phyloP scores from a whole-genome alignment of 345 rosid genomes.

The Adansonia digitata region DNA sequence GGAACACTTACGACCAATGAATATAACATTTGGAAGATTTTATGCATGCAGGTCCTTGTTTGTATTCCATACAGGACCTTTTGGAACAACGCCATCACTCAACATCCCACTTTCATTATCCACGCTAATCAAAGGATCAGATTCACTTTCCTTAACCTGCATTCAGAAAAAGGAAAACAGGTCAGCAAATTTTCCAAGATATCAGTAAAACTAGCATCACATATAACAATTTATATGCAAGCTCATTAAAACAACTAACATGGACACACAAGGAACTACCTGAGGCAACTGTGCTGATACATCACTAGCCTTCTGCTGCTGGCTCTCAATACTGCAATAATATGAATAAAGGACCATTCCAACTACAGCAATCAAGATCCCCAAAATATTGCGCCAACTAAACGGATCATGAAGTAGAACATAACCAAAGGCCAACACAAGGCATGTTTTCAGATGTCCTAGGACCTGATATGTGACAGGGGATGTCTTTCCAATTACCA shows the following conservation, averaged over 20 bases:
- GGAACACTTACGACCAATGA: constrained; percentile 21
- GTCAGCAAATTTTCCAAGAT: neutral
- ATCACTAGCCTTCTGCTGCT: constrained; percentile 87
- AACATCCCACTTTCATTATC: constrained; percentile 72
- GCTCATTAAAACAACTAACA: neutral
- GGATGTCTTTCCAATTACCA: constrained; percentile 98
- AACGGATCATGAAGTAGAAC: constrained; percentile 86
- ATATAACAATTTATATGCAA: neutral
- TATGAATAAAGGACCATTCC: constrained; percentile 95
- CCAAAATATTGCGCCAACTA: constrained; percentile 92
- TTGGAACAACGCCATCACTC: constrained; percentile 46
- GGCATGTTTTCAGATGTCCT: constrained; percentile 97
- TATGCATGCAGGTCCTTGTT: constrained; percentile 89
- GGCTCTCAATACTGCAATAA: constrained; percentile 63
- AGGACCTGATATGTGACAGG: constrained; percentile 98
- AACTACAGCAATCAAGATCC: constrained; percentile 75
- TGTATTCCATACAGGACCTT: constrained; percentile 70
- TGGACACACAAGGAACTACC: constrained; percentile 29
- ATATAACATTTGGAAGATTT: constrained; percentile 13
- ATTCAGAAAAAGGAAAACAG: neutral
- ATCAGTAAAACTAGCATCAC: neutral
- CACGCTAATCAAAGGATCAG: constrained; percentile 65
- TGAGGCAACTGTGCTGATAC: constrained; percentile 57
- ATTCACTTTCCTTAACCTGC: constrained; percentile 78
- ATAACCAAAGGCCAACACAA: constrained; percentile 95